Evolutionary conservation across 305 asterid genomes (phyloP).

Genomic region (Rubia peregrina): DNA sequence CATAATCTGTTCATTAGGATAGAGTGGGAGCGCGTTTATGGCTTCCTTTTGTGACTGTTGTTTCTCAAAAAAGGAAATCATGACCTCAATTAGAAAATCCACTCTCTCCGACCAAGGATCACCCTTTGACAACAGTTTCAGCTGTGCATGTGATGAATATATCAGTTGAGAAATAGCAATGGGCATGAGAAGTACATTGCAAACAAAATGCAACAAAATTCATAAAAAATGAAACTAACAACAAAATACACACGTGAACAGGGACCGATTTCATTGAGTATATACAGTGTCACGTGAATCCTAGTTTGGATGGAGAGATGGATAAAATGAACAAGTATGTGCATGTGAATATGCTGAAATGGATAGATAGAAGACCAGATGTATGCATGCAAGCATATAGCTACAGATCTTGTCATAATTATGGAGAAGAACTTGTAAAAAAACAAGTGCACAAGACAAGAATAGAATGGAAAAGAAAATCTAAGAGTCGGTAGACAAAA

Average conservation of each 20-base stretch:
- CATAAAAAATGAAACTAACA: background rate
- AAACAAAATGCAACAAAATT: background rate
- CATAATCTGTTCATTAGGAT: constrained; percentile 95
- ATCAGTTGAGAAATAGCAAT: constrained; percentile 11
- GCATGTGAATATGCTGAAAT: background rate
- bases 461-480: background rate
- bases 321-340: background rate
- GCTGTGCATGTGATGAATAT: constrained; percentile 41
- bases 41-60: constrained; percentile 96
- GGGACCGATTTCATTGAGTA: background rate
- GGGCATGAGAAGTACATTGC: background rate
- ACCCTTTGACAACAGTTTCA: constrained; percentile 67
- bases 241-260: background rate
- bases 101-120: constrained; percentile 95
- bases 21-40: constrained; percentile 92
- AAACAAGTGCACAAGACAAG: background rate
- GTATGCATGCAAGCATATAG: background rate
- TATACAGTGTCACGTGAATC: background rate
- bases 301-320: background rate
- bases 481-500: background rate
- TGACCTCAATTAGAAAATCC: constrained; percentile 85
- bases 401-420: background rate
- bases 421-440: background rate
- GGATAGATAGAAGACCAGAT: background rate
- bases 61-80: constrained; percentile 89